These are phyloP conservation scores for Claviceps pazoutovae DNA, from an alignment of 2,329 filamentous ascomycete genomes.

Conservation along the genomic window DNA sequence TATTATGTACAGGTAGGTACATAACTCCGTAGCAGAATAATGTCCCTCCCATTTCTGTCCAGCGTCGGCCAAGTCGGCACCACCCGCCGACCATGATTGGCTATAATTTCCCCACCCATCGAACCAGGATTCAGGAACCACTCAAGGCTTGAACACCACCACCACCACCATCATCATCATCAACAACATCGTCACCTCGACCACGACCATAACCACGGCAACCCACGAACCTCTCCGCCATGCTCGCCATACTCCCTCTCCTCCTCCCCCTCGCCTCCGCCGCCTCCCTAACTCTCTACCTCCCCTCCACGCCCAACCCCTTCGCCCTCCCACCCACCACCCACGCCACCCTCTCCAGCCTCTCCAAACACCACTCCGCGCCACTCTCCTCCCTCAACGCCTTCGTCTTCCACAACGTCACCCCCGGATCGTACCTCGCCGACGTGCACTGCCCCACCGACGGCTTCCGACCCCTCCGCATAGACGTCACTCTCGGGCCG, in stretches of 20 bases:
- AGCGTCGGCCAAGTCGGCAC: too few relatives aligned
- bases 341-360: slow-evolving; percentile 43
- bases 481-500: slow-evolving; percentile 48
- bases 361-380: slow-evolving; percentile 30
- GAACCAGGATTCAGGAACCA: too few relatives aligned
- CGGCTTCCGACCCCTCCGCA: slow-evolving; percentile 63
- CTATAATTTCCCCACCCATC: too few relatives aligned
- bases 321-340: slow-evolving; percentile 48
- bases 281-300: slow-evolving; percentile 28
- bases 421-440: slow-evolving; percentile 62
- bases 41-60: too few relatives aligned
- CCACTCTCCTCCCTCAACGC: slow-evolving; percentile 54
- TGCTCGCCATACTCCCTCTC: slow-evolving; percentile 22
- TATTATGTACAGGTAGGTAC: too few relatives aligned
- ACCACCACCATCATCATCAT: not conserved
- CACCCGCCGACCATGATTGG: too few relatives aligned
- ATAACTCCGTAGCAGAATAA: too few relatives aligned
- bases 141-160: too few relatives aligned
- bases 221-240: slow-evolving; percentile 5
- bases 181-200: not conserved
- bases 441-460: slow-evolving; percentile 65
- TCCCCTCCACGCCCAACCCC: slow-evolving; percentile 36
- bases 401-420: slow-evolving; percentile 64
- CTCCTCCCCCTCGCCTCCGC: slow-evolving; percentile 10
- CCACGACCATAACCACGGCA: not conserved